A percentile compares a stretch with the other conserved stretches of the same genome.
Conservation (phyloP, 495 filamentous ascomycete genomes). For the Astrocystis sublimbata region DNA sequence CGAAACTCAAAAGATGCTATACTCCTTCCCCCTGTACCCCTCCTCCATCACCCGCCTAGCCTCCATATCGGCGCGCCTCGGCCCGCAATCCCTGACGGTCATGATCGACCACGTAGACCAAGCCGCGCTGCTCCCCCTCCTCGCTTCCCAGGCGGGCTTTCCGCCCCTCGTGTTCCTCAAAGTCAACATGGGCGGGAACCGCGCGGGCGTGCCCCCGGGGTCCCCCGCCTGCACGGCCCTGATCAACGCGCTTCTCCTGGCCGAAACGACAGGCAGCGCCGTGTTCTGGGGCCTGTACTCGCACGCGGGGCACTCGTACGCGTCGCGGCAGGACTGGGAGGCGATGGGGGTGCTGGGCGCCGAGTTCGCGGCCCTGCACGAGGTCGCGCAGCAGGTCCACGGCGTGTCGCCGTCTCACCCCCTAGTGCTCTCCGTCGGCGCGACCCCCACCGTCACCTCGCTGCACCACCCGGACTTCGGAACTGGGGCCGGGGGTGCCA, state of each 20-base stretch:
- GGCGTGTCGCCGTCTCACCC: conserved; percentile 29
- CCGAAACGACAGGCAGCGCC: conserved; percentile 39
- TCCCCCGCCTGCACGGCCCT: conserved; percentile 53
- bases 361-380: conserved; percentile 62
- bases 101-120: conserved; percentile 75
- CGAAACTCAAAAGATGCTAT: conserved; percentile 58
- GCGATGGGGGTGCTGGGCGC: conserved; percentile 58
- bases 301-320: conserved; percentile 80
- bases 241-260: conserved; percentile 49
- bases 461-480: conserved; percentile 42
- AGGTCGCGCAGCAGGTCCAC: conserved; percentile 45
- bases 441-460: conserved; percentile 74
- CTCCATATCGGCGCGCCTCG: conserved; percentile 49
- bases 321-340: conserved; percentile 44
- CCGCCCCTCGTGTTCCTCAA: conserved; percentile 67
- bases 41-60: conserved; percentile 62
- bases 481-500: too few species aligned
- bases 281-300: conserved; percentile 69
- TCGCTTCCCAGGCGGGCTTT: conserved; percentile 41
- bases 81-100: conserved; percentile 57
- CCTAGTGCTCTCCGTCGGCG: conserved; percentile 72
- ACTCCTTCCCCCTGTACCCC: conserved; percentile 70
- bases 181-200: conserved; percentile 74
- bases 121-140: conserved; percentile 45
- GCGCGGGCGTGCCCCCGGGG: conserved; percentile 65